phyloP scores from a whole-genome alignment of 2,329 filamentous ascomycete genomes.

The Aspergillus fructus region DNA sequence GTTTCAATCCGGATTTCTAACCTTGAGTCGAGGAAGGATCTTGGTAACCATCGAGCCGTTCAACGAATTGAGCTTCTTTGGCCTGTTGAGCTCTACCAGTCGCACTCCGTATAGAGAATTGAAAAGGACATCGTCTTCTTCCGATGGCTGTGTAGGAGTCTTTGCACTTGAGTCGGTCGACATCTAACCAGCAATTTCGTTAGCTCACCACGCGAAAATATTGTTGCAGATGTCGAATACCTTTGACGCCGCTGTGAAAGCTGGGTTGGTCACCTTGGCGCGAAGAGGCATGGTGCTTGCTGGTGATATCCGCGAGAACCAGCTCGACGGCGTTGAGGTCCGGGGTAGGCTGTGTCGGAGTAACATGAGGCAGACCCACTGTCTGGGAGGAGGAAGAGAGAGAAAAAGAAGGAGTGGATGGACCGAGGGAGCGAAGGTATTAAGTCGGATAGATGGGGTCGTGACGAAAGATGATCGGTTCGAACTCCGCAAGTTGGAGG shows the following conservation, averaged over 20 bases:
- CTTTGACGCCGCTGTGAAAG: constrained; percentile 53
- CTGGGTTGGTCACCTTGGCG: constrained; percentile 68
- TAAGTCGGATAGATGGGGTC: constrained; percentile 16
- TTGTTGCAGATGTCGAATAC: constrained; percentile 39
- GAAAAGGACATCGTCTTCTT: constrained; percentile 92
- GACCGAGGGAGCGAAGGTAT: constrained; percentile 14
- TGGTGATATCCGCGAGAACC: constrained; percentile 44
- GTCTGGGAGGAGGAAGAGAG: constrained; percentile 13
- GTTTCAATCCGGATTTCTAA: constrained; percentile 23
- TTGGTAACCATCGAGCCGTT: constrained; percentile 94
- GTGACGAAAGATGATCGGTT: constrained; percentile 22
- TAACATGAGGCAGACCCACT: constrained; percentile 41
- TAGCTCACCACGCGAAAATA: not conserved
- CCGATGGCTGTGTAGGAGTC: constrained; percentile 55
- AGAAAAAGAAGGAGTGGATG: constrained; percentile 12
- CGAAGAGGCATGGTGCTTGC: constrained; percentile 71
- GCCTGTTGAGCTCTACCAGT: constrained; percentile 90
- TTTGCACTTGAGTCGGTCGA: constrained; percentile 31
- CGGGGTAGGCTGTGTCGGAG: constrained; percentile 40
- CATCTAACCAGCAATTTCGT: constrained; percentile 39
- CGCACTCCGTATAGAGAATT: constrained; percentile 84
- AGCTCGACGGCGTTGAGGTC: constrained; percentile 45
- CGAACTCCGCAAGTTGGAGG: constrained; percentile 21
- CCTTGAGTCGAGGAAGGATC: constrained; percentile 78
- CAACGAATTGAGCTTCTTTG: constrained; percentile 85